Base-by-base conservation (phyloP, 2,329 filamentous ascomycete genomes). In the Pestalotiopsis fici region DNA sequence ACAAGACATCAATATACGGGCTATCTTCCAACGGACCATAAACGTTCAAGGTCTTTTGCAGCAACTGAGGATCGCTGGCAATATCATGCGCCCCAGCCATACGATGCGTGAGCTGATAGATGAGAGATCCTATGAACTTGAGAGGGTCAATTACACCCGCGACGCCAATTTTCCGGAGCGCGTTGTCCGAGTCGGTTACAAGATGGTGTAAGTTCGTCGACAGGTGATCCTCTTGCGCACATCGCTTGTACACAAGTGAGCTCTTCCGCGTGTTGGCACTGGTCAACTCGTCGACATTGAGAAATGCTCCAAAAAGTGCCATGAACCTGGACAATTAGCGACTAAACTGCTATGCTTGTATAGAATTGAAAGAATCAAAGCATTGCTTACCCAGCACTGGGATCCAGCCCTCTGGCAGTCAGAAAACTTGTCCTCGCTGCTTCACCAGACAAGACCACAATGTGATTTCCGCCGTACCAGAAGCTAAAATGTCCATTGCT, bases 21-120 rank as follows among this genome's bases (percentile, higher is more conserved):
- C 57, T 61, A n/a, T 66, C 65, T 59, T 66, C 65, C 15, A 66
- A 25, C 25, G 65, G 65, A 5, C 27, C 59, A n/a, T 66, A 66
- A 0, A 66, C 65, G 15, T 23, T 31, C 65, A 57, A 66, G 9
- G 65, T 66, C 43, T 54, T 47, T 18, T 59, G 59, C 57, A 66
- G 43, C 39, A 61, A 25, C 4, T 31, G 27, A 2, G 57, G 28
- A 31, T 66, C 65, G 11, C 62, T 61, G 15, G 65, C 65, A 15
- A 66, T 62, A 13, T 66, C 65, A 18, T 66, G 65, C 3, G 55
- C 65, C 2, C 65, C 65, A 1, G 59, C 56, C 37, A 62, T 54
- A 18, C 65, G 65, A 21, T 66, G 65, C 3, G 65, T 66, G 43
- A 66, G 65, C 27, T 62, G 65, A 27, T 61, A 66, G 2, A 61